Base-by-base conservation (phyloP, 768 basidiomycete genomes). In the Clathrus columnatus region DNA sequence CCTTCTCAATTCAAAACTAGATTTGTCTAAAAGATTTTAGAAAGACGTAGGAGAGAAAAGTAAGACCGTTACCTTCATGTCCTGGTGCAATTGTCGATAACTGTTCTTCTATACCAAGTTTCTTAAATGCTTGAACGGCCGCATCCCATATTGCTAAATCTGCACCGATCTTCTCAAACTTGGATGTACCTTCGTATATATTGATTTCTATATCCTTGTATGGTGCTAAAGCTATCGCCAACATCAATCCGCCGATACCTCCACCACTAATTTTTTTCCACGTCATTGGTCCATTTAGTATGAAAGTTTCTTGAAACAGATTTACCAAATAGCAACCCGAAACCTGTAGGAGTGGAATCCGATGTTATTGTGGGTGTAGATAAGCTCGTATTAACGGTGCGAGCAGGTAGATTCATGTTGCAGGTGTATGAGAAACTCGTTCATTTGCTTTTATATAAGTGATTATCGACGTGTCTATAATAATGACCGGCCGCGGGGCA, bases 1-100 rank as follows among this genome's bases (percentile, higher is more conserved):
- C 50, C 70, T 68, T 43, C 77, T 66, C 57, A 69, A 77, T 47
- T 76, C 75, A 60, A 73, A 64, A 8, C 67, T 75, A 76, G 48
- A 1, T 10, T 3, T 11, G n/a, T 36, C 36, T 36, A 36, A 2
- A 11, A 11, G 7, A 8, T n/a, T 36, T n/a, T n/a, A n/a, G 36
- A 5, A 11, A 36, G 36, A 4, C 36, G n/a, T 36, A 11, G 10
- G 14, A 11, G 7, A 36, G 36, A 36, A 32, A 4, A 36, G 7
- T n/a, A 14, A n/a, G n/a, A n/a, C n/a, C 36, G n/a, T 36, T n/a
- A 36, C 36, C 2, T n/a, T 8, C 36, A 11, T n/a, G n/a, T 36
- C 36, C 36, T 2, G 36, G 36, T 36, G 36, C 2, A 21, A 56
- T 23, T 6, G 27, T 44, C 21, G 14, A 23, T 14, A 55, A 42